Conservation (phyloP, 345 rosid species). For the Brassica napus region DNA sequence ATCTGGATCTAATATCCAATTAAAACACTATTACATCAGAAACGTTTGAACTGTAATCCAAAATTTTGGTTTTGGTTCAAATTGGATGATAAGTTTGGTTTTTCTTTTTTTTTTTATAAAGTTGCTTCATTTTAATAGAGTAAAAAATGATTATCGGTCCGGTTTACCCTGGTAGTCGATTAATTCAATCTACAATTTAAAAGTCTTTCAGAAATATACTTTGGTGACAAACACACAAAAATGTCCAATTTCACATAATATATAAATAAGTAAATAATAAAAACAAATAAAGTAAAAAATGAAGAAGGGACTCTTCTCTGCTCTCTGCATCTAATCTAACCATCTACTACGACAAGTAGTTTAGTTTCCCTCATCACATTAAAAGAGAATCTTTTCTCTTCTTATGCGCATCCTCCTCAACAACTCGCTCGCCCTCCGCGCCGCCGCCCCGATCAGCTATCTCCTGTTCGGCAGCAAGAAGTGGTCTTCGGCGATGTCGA, state of each 20-base stretch:
- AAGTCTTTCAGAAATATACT: no score
- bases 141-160: no score
- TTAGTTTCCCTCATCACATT: background rate
- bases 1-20: background rate
- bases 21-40: background rate
- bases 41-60: background rate
- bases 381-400: constrained; percentile 6
- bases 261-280: background rate
- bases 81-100: background rate
- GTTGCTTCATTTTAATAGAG: no score
- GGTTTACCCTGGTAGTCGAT: no score
- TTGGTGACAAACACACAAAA: background rate
- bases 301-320: background rate
- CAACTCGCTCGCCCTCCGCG: constrained; percentile 21
- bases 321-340: constrained; percentile 23
- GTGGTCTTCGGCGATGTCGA: constrained; percentile 33
- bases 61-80: background rate
- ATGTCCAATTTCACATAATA: background rate
- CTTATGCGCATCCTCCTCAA: constrained; percentile 50
- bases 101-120: no score
- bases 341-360: background rate
- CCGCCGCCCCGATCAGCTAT: constrained; percentile 22
- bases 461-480: constrained; percentile 23
- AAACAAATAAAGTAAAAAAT: background rate
- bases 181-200: no score